Percentiles rank a stretch among this genome's conserved stretches.
phyloP scores from a whole-genome alignment of 148 eudicot species.

The Linanthus parryae region DNA sequence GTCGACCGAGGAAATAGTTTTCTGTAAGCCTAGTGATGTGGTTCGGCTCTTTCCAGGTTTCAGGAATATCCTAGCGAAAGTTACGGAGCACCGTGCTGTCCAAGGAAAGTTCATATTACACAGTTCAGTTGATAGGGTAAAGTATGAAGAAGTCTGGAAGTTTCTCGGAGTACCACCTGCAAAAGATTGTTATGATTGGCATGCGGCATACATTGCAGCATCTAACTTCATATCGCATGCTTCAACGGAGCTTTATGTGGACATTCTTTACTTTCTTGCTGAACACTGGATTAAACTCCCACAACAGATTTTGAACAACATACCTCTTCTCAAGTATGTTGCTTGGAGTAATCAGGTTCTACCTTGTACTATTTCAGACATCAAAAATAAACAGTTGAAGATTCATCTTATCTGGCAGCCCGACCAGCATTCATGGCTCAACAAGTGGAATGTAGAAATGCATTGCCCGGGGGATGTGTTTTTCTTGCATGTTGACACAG shows the following conservation, averaged over 20 bases:
- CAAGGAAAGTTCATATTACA: not conserved
- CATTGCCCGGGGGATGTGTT: conserved; percentile 10
- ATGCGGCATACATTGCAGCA: conserved; percentile 6
- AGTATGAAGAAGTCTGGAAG: not conserved
- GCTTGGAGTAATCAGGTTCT: not conserved
- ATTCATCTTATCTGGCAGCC: conserved; percentile 5
- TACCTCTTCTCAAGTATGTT: conserved; percentile 6
- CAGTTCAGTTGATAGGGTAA: not conserved
- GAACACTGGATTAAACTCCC: not conserved
- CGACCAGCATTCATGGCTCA: conserved; percentile 27
- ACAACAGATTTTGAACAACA: not conserved
- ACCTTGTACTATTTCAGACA: not conserved
- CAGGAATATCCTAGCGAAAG: conserved; percentile 1
- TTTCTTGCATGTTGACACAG: conserved; percentile 26
- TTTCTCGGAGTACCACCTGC: conserved; percentile 9
- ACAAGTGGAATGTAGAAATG: conserved; percentile 31
- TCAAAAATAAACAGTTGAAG: not conserved
- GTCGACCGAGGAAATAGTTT: conserved; percentile 8
- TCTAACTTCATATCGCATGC: conserved; percentile 1
- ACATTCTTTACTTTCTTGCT: conserved; percentile 9
- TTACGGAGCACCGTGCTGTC: not conserved
- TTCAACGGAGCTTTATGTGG: conserved; percentile 3
- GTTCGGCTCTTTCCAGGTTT: not conserved
- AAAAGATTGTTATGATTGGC: not conserved
- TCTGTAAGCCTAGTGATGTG: conserved; percentile 8